phyloP scores from a whole-genome alignment of 139 green algal species.

The Tetraselmis striata region DNA sequence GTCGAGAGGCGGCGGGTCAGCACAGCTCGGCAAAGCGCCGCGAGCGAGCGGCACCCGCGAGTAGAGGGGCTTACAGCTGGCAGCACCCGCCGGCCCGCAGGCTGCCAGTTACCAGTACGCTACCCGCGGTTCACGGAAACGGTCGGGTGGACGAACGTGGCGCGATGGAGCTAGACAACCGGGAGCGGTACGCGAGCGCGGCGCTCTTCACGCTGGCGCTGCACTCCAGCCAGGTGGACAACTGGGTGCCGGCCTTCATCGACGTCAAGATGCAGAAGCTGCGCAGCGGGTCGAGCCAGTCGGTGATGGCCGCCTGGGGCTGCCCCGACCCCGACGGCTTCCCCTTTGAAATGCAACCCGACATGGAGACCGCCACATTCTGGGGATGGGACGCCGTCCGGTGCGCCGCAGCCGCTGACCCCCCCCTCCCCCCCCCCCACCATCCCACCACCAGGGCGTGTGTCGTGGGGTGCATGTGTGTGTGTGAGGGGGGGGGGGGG shows the following conservation, averaged over 20 bases:
- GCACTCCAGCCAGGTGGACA: conserved; percentile 40
- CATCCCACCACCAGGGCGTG: too few relatives aligned
- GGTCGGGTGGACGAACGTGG: too few relatives aligned
- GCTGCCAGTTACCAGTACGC: too few relatives aligned
- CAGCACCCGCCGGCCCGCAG: too few relatives aligned
- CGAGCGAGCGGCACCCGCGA: too few relatives aligned
- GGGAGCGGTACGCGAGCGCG: conserved; percentile 49
- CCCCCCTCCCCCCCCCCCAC: too few relatives aligned
- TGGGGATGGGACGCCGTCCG: conserved; percentile 57
- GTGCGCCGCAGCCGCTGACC: background rate
- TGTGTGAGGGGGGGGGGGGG: too few relatives aligned
- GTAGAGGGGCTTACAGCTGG: too few relatives aligned
- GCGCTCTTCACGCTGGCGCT: conserved; percentile 65
- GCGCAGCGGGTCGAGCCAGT: background rate
- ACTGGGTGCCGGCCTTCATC: background rate
- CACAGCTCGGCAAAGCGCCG: too few relatives aligned
- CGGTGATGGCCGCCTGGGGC: background rate
- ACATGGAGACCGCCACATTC: conserved; percentile 33
- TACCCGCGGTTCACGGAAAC: too few relatives aligned
- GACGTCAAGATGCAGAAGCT: background rate
- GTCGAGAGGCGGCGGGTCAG: too few relatives aligned
- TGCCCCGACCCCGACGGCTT: background rate
- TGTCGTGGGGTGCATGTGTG: too few relatives aligned
- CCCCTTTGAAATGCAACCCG: background rate
- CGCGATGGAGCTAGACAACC: conserved; percentile 52